Evolutionary conservation across 768 basidiomycete species (phyloP).

Genomic region (Rhodotorula graminis): DNA sequence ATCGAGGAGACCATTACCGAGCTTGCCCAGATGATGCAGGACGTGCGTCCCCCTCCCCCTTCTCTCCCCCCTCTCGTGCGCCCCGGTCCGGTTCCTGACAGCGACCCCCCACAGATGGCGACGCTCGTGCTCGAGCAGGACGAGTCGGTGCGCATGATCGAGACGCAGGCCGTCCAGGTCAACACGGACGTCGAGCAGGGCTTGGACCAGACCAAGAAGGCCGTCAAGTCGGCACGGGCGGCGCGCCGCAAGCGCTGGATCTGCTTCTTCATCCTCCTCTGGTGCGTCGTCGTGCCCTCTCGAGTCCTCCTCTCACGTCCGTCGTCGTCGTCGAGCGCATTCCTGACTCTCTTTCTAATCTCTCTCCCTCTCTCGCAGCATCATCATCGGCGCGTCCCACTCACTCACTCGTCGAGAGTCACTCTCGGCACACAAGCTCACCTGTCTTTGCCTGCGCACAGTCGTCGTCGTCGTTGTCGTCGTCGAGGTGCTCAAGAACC

Average conservation of each 20-base stretch:
- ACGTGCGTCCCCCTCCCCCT: conserved; percentile 52
- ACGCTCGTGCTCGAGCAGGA: conserved; percentile 53
- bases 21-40: conserved; percentile 78
- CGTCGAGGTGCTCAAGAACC: conserved; percentile 7
- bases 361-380: not conserved
- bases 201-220: conserved; percentile 73
- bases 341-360: not conserved
- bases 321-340: no score
- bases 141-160: conserved; percentile 62
- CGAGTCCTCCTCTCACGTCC: no score
- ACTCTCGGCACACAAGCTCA: not conserved
- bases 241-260: conserved; percentile 76
- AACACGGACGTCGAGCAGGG: conserved; percentile 59
- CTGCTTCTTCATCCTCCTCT: conserved; percentile 19
- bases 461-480: conserved; percentile 8
- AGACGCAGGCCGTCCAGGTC: conserved; percentile 60
- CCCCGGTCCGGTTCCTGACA: no score
- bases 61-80: not conserved
- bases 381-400: not conserved
- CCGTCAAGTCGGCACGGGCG: conserved; percentile 74
- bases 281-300: not conserved
- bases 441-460: not conserved
- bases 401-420: not conserved
- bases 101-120: conserved; percentile 59
- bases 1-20: conserved; percentile 86